Base-by-base conservation (phyloP, 2,329 filamentous ascomycete species). In the Byssothecium circinans region DNA sequence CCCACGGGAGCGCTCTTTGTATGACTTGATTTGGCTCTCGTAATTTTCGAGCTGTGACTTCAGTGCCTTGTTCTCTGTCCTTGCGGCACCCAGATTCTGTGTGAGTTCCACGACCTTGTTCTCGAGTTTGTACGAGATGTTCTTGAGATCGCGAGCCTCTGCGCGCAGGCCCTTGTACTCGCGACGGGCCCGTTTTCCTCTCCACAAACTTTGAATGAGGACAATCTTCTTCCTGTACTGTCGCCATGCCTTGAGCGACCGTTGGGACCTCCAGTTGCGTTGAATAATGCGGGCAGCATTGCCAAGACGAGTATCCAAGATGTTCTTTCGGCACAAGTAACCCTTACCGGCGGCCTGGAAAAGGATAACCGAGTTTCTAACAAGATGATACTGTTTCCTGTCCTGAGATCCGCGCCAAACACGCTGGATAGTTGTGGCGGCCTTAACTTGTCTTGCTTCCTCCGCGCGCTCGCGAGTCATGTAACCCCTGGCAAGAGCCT, bases 21-120 rank as follows among this genome's bases (percentile, higher is more conserved):
- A 96, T 22, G 90, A 95, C 73, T 95, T 95, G 75, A 99, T 85
- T 74, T 99, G 94, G 58, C 82, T 86, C 71, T 99, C 92, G 75
- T 97, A 96, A 71, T 89, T 96, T 73, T 96, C 90, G 40, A 99
- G 87, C 72, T 97, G 91, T 29, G 83, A 86, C 60, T 88, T 80
- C 52, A 99, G 81, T 49, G 83, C 82, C 79, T 95, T 96, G 82
- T 99, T 99, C 75, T 96, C 89, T 54, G 86, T 83, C 78, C 95
- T 96, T 81, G 96, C 87, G 8, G 90, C 86, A 57, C 94, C 91
- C 61, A 99, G 75, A 41, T 87, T 89, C 72, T 99, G 94, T 1
- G 94, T 99, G 65, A 99, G 82, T 76, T 99, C 94, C 54, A 99
- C 90, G 54, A 99, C 94, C 84, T 99, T 99, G 81, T 99, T 97